phyloP scores from a whole-genome alignment of 352 stramenopile species.

The Globisporangium parvum region DNA sequence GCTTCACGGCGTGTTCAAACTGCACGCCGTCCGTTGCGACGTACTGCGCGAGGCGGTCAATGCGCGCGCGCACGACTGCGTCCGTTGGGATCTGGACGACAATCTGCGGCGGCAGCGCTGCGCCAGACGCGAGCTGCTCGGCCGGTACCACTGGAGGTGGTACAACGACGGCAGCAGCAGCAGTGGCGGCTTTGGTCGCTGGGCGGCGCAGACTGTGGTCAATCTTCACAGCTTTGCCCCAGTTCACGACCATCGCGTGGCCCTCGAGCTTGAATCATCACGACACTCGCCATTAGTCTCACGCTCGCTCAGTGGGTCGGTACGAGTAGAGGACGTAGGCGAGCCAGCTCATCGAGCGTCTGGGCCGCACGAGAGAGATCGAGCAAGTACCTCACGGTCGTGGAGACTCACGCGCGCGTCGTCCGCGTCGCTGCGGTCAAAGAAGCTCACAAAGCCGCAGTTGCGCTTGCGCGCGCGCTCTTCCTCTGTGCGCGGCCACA shows the following conservation, averaged over 20 bases:
- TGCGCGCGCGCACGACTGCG: conserved; percentile 13
- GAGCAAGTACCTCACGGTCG: conserved; percentile 55
- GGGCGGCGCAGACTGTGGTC: conserved; percentile 15
- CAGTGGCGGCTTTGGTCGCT: conserved; percentile 6
- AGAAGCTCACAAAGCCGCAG: conserved; percentile 95
- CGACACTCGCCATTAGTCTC: conserved; percentile 9
- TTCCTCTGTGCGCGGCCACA: conserved; percentile 96
- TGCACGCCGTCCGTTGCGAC: conserved; percentile 57
- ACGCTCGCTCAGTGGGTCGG: not conserved
- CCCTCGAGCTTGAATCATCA: conserved; percentile 49
- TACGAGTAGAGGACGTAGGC: not conserved
- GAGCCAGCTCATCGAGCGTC: no score
- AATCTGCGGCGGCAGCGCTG: conserved; percentile 17
- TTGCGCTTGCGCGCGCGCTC: conserved; percentile 88
- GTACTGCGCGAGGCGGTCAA: conserved; percentile 56
- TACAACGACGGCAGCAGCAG: conserved; percentile 9
- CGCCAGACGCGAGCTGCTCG: not conserved
- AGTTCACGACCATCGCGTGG: conserved; percentile 69
- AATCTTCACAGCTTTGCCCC: conserved; percentile 80
- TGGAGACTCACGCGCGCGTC: conserved; percentile 63
- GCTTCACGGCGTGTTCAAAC: conserved; percentile 58
- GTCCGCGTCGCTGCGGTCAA: conserved; percentile 73
- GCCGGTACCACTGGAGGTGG: conserved; percentile 6
- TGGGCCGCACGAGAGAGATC: not conserved
- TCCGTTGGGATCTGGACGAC: conserved; percentile 33